These are phyloP conservation scores for Nymphaea colorata DNA, from an alignment of 164 flowering plant genomes.

Conservation along the genomic window DNA sequence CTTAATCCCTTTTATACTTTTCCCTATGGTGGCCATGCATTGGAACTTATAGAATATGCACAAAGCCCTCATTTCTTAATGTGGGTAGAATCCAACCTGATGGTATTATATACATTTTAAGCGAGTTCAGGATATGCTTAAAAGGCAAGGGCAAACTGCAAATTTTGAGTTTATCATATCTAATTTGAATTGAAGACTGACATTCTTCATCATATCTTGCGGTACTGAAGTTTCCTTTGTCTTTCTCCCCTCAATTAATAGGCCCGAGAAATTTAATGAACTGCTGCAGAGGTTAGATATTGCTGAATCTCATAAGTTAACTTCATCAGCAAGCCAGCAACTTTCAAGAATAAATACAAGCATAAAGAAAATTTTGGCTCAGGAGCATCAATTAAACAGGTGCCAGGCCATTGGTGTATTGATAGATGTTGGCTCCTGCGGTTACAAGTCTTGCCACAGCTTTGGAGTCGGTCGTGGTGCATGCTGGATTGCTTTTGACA, in stretches of 20 bases:
- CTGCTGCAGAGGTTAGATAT: slow-evolving; percentile 44
- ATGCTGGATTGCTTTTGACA: slow-evolving; percentile 57
- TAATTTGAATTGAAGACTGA: no score
- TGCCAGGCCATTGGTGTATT: slow-evolving; percentile 33
- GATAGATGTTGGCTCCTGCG: slow-evolving; percentile 27
- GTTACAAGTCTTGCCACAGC: slow-evolving; percentile 20
- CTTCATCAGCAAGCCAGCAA: slow-evolving; percentile 21
- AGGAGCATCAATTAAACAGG: slow-evolving; percentile 38
- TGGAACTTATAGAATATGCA: no score
- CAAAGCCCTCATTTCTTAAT: no score
- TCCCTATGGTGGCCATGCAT: no score
- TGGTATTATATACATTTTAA: no score
- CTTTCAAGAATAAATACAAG: slow-evolving; percentile 32
- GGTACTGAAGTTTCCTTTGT: not conserved
- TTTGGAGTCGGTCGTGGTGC: slow-evolving; percentile 34
- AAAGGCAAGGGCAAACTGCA: not conserved
- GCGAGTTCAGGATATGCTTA: not conserved
- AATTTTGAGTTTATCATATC: no score
- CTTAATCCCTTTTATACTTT: no score
- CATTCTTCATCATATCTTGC: no score
- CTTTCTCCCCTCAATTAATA: slow-evolving; percentile 13
- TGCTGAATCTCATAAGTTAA: slow-evolving; percentile 30
- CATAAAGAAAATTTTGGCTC: slow-evolving; percentile 25
- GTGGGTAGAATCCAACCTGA: no score
- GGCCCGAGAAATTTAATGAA: slow-evolving; percentile 51